Base-by-base conservation (phyloP, 2,329 filamentous ascomycete genomes). In the Whalleya microplaca region DNA sequence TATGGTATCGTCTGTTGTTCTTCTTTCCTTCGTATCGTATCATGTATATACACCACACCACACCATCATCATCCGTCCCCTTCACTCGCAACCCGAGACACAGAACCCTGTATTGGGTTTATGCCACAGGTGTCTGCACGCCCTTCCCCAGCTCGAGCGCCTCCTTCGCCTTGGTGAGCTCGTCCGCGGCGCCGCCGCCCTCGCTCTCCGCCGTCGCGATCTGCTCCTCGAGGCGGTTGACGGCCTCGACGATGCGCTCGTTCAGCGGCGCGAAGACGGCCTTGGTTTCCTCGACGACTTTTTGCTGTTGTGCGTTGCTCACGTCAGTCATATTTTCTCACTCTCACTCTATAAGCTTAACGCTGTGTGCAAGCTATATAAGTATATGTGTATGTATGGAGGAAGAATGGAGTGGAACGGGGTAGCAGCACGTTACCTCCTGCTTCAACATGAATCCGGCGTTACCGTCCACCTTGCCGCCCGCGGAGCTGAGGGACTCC, bases 261-360 rank as follows among this genome's bases (percentile, higher is more conserved):
- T 83, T 84, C 63, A 98, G 76, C 1, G 85, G 85, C 2, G 82
- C 88, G 66, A 98, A 89, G 23, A 98, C 85, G 53, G 87, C 89
- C 71, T 89, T 89, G 8, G 95, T 98, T 77, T 99, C 91, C 63
- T 92, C 86, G n/a, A 92, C 78, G 20, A 90, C 93, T 78, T 85
- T 84, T 76, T 84, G 84, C 92, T 96, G 67, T 56, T 41, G 23
- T 45, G 10, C 20, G 23, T 43, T n/a, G n/a, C n/a, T n/a, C n/a
- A n/a, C n/a, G n/a, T n/a, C n/a, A n/a, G n/a, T n/a, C n/a, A n/a
- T n/a, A n/a, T n/a, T n/a, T n/a, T n/a, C n/a, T n/a, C n/a, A n/a
- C n/a, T n/a, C n/a, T n/a, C n/a, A n/a, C n/a, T n/a, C n/a, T n/a
- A n/a, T n/a, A n/a, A n/a, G n/a, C n/a, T n/a, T n/a, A n/a, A n/a